phyloP scores from a whole-genome alignment of 495 filamentous ascomycete species.

The Neurospora discreta region DNA sequence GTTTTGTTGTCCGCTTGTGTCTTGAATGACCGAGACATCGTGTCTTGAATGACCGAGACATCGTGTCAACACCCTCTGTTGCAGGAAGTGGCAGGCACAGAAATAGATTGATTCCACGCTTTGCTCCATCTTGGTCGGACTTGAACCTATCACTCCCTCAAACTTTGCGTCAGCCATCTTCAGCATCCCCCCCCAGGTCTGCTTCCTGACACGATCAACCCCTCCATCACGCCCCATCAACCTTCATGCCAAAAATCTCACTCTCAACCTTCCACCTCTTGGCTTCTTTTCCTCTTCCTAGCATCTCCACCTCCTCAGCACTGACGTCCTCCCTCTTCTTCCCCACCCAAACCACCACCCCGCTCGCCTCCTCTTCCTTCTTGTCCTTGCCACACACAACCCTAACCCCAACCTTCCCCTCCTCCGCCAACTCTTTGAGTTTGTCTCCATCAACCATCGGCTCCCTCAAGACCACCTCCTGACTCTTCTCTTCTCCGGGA shows the following conservation, averaged over 20 bases:
- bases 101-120: background rate
- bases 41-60: background rate
- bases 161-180: background rate
- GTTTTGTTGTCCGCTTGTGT: background rate
- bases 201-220: background rate
- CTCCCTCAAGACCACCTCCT: background rate
- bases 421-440: background rate
- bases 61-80: background rate
- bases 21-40: background rate
- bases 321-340: background rate
- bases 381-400: background rate
- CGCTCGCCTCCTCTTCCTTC: background rate
- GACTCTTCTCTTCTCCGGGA: conserved; percentile 7
- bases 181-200: background rate
- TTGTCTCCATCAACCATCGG: background rate
- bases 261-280: background rate
- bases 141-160: background rate
- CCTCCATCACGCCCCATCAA: background rate
- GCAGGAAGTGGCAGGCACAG: background rate
- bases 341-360: background rate
- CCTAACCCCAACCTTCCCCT: background rate
- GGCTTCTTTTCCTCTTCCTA: conserved; percentile 1
- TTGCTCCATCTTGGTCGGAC: background rate
- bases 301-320: background rate
- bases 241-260: background rate